These are phyloP conservation scores for Microstegium vimineum DNA, from an alignment of 176 grass and related monocot species.

Conservation along the genomic window DNA sequence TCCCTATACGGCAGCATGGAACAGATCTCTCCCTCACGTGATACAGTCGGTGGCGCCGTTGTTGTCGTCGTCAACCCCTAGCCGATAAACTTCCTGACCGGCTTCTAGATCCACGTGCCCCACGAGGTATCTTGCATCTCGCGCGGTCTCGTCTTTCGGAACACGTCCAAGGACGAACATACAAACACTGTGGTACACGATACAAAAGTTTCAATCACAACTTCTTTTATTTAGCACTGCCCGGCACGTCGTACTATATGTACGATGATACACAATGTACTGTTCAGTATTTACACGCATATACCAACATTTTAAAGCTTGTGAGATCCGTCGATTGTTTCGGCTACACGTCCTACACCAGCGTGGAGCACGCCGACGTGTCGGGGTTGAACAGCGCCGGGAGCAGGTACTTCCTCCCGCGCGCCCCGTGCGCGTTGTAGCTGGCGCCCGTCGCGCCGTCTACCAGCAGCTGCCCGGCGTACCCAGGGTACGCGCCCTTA, in stretches of 20 bases:
- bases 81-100: neutral
- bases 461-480: constrained; percentile 36
- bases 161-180: neutral
- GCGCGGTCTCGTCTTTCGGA: neutral
- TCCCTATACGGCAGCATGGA: neutral
- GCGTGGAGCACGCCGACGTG: too few relatives aligned
- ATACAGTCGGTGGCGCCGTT: neutral
- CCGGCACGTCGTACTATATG: too few relatives aligned
- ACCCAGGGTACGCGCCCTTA: constrained; percentile 45
- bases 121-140: neutral
- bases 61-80: neutral
- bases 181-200: neutral
- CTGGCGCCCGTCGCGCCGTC: constrained; percentile 35
- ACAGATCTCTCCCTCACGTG: too few relatives aligned
- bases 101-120: neutral
- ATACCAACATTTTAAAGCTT: too few relatives aligned
- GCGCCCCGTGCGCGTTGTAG: constrained; percentile 45
- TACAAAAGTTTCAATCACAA: neutral
- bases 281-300: too few relatives aligned
- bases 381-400: constrained; percentile 35
- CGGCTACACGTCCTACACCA: too few relatives aligned
- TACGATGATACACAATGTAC: too few relatives aligned
- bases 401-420: constrained; percentile 46
- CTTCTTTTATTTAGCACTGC: neutral
- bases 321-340: too few relatives aligned